Percentiles rank a stretch among this genome's conserved stretches.
phyloP scores from a whole-genome alignment of 495 filamentous ascomycete genomes.

The Trichoderma parareesei region DNA sequence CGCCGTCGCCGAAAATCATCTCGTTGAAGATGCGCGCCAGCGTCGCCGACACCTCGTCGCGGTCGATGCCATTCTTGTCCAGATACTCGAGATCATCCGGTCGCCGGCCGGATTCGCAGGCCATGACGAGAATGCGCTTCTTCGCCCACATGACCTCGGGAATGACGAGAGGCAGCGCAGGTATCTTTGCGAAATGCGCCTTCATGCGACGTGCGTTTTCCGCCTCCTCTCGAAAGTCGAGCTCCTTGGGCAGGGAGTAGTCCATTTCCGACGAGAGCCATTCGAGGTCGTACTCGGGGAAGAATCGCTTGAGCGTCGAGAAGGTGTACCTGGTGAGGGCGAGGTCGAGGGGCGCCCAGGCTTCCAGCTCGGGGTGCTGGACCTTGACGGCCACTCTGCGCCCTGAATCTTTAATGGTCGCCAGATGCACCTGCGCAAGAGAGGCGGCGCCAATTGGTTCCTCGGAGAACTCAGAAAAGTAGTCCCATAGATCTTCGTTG shows the following conservation, averaged over 20 bases:
- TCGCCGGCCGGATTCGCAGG: constrained; percentile 77
- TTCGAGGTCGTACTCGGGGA: constrained; percentile 93
- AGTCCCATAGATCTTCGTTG: constrained; percentile 65
- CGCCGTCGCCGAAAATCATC: constrained; percentile 93
- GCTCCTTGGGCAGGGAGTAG: constrained; percentile 76
- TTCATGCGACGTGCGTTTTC: constrained; percentile 72
- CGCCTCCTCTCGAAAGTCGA: constrained; percentile 84
- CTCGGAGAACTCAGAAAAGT: constrained; percentile 75
- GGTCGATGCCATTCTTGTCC: constrained; percentile 77
- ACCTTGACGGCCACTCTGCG: constrained; percentile 96
- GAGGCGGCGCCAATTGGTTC: constrained; percentile 86
- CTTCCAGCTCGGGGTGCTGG: constrained; percentile 82
- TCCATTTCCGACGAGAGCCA: constrained; percentile 96
- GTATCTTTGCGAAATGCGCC: constrained; percentile 65
- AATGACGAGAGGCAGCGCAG: constrained; percentile 70
- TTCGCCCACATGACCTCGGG: constrained; percentile 87
- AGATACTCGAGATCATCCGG: constrained; percentile 85
- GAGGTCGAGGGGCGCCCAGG: constrained; percentile 89
- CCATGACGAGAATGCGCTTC: constrained; percentile 90
- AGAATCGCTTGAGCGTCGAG: constrained; percentile 79
- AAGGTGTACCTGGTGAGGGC: constrained; percentile 84
- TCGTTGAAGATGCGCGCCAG: constrained; percentile 94
- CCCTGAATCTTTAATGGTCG: constrained; percentile 74
- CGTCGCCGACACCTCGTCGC: constrained; percentile 93
- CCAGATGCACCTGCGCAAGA: constrained; percentile 88